phyloP scores from a whole-genome alignment of 306 rosid genomes.

The Carpinus fangiana region DNA sequence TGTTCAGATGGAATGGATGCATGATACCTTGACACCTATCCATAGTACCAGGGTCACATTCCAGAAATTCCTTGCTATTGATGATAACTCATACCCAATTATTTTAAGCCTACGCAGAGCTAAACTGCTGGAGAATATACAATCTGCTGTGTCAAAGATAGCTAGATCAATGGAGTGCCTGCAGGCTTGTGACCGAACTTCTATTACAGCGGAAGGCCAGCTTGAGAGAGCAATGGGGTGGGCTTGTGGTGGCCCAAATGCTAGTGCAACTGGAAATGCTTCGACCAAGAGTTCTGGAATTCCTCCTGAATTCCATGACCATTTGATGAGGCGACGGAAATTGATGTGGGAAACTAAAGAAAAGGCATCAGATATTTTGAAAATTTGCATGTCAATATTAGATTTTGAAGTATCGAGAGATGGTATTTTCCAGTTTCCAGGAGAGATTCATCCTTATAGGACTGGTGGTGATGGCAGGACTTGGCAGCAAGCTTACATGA shows the following conservation, averaged over 20 bases:
- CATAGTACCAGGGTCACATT: slow-evolving; percentile 57
- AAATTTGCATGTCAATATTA: slow-evolving; percentile 68
- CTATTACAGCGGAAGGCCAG: slow-evolving; percentile 84
- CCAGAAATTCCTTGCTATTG: slow-evolving; percentile 62
- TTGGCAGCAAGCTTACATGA: slow-evolving; percentile 88
- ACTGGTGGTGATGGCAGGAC: slow-evolving; percentile 62
- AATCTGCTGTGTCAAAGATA: slow-evolving; percentile 76
- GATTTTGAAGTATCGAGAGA: slow-evolving; percentile 95
- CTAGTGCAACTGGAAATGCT: slow-evolving; percentile 54
- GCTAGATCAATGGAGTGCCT: slow-evolving; percentile 70
- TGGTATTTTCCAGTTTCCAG: slow-evolving; percentile 65
- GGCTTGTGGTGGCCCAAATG: slow-evolving; percentile 91
- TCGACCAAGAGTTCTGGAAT: slow-evolving; percentile 75
- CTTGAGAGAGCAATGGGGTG: slow-evolving; percentile 98
- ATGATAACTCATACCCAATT: slow-evolving; percentile 64
- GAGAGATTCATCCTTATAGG: slow-evolving; percentile 61
- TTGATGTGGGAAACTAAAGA: slow-evolving; percentile 79
- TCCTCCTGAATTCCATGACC: slow-evolving; percentile 91
- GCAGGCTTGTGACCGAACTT: slow-evolving; percentile 73
- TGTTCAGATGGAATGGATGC: slow-evolving; percentile 91
- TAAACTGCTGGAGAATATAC: slow-evolving; percentile 70
- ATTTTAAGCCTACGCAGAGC: slow-evolving; percentile 68
- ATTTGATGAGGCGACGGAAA: slow-evolving; percentile 68
- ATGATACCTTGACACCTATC: slow-evolving; percentile 69
- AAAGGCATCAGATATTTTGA: slow-evolving; percentile 73